These are phyloP conservation scores for Westerdykella ornata DNA, from an alignment of 2,329 filamentous ascomycete genomes.

Conservation along the genomic window DNA sequence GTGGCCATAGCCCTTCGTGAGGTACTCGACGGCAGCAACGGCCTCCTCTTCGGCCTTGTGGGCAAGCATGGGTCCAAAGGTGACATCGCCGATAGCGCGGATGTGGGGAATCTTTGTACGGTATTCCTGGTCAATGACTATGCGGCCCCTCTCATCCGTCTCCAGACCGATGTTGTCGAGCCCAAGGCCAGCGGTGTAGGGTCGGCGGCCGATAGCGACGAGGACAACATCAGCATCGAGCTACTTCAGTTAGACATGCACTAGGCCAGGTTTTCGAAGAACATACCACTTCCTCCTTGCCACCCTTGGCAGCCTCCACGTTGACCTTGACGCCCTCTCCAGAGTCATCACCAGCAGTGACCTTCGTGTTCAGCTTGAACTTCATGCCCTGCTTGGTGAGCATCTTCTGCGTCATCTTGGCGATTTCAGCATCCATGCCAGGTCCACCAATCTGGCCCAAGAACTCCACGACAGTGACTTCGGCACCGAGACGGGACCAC, in stretches of 20 bases:
- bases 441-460: conserved; percentile 93
- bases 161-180: conserved; percentile 92
- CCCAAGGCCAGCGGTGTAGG: conserved; percentile 85
- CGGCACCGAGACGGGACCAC: conserved; percentile 86
- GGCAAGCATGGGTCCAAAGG: conserved; percentile 97
- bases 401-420: conserved; percentile 87
- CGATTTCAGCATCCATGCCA: conserved; percentile 91
- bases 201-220: conserved; percentile 90
- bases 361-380: conserved; percentile 98
- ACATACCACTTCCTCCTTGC: conserved; percentile 83
- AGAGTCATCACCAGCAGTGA: conserved; percentile 72
- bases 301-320: conserved; percentile 89
- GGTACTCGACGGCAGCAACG: conserved; percentile 90
- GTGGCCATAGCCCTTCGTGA: conserved; percentile 95
- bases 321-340: conserved; percentile 73
- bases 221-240: conserved; percentile 93
- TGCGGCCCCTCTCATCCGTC: conserved; percentile 83
- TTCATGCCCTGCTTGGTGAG: conserved; percentile 95
- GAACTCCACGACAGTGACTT: conserved; percentile 97
- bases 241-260: conserved; percentile 42
- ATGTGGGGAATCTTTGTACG: conserved; percentile 97
- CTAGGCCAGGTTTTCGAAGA: not conserved
- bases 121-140: conserved; percentile 98
- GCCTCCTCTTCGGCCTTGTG: conserved; percentile 99
- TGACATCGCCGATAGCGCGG: conserved; percentile 90